Evolutionary conservation across 2,329 filamentous ascomycete genomes (phyloP).

Genomic region (Aphanoascus verrucosus): DNA sequence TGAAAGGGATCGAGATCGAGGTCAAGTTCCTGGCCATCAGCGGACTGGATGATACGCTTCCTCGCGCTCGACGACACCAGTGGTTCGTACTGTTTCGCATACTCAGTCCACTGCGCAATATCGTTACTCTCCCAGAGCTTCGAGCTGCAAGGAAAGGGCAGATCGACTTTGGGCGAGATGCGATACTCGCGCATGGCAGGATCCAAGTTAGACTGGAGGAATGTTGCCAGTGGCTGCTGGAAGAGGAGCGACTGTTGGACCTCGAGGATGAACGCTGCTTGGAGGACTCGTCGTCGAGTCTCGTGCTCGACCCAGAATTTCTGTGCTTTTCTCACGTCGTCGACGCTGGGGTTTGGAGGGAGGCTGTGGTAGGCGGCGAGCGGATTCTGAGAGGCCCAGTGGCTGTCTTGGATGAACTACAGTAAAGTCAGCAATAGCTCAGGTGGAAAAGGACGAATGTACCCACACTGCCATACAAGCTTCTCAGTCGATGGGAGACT

Average conservation of each 20-base stretch:
- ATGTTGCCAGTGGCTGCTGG: slow-evolving; percentile 23
- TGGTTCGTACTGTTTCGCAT: slow-evolving; percentile 16
- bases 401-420: slow-evolving; percentile 22
- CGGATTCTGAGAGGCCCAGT: slow-evolving; percentile 23
- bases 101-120: slow-evolving; percentile 21
- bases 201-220: slow-evolving; percentile 19
- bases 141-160: slow-evolving; percentile 26
- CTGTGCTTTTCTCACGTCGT: slow-evolving; percentile 23
- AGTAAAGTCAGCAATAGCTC: slow-evolving; percentile 9
- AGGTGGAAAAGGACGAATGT: neutral
- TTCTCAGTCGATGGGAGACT: slow-evolving; percentile 26
- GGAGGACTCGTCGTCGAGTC: slow-evolving; percentile 26
- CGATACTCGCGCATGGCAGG: slow-evolving; percentile 9
- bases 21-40: neutral
- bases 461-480: slow-evolving; percentile 27
- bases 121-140: slow-evolving; percentile 26
- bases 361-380: slow-evolving; percentile 24
- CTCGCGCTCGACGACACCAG: slow-evolving; percentile 16
- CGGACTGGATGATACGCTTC: slow-evolving; percentile 11
- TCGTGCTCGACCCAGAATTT: slow-evolving; percentile 30
- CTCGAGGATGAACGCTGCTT: slow-evolving; percentile 28
- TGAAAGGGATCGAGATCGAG: slow-evolving; percentile 21
- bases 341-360: slow-evolving; percentile 17
- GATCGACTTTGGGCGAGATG: slow-evolving; percentile 16
- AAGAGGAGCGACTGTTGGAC: slow-evolving; percentile 26